Evolutionary conservation across 2,329 filamentous ascomycete species (phyloP), one percentile per base, ranked within the genome.

Genomic region (Fusarium humuli): DNA sequence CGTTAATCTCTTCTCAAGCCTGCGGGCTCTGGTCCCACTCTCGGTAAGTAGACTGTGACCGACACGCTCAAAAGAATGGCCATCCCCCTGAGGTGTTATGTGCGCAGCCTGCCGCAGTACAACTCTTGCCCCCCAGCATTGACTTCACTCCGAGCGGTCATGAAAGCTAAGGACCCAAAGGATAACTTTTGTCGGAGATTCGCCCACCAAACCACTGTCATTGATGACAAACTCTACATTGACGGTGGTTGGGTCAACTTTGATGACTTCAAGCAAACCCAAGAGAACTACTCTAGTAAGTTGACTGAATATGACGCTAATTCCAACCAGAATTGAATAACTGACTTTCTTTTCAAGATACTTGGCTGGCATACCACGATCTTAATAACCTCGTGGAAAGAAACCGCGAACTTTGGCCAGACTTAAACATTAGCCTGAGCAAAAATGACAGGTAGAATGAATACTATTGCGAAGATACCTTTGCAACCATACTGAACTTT

Each of bases 161-260:
- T 34, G 32, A 18, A 34, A 7, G 50, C 40, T 8, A 57, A 46
- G 20, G 46, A 46, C 16, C 52, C 52, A 4, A 57, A 20, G 16
- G 30, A 59, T 16, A 14, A 27, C 20, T 57, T 59, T 16, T 59
- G 50, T 7, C 50, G 50, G 4, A 20, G 57, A 5, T 60, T 60
- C 6, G 30, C 41, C 1, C 41, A 60, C 25, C 50, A 30, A 37
- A 46, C 30, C 18, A 60, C 30, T 1, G 52, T 57, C 6, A 57
- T 57, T 4, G 41, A 60, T 5, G 41, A 60, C 7, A 60, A 57
- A 9, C 11, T 60, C 4, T 60, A 60, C 23, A 60, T 57, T 1
- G 57, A 60, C 3, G 57, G 57, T 11, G 50, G 57, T 4, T 57
- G 16, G 57, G 52, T 60, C 29, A 60, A 60, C 50, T 60, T 46